Percentiles rank a stretch among this genome's conserved stretches.
Evolutionary conservation across 2,329 filamentous ascomycete genomes (phyloP).

Genomic region (Colletotrichum zoysiae): DNA sequence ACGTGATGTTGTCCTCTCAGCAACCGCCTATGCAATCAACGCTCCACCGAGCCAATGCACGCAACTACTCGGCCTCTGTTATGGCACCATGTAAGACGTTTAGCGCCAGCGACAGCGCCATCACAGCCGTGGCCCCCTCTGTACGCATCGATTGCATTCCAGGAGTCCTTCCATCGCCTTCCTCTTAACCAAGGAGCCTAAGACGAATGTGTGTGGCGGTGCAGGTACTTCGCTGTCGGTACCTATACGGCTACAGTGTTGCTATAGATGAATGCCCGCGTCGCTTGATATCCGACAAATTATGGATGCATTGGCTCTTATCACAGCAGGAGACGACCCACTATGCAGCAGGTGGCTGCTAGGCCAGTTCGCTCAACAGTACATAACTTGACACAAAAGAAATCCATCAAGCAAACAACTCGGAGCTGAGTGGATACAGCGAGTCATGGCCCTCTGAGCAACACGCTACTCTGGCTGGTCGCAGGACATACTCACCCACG

Average conservation of each 20-base stretch:
- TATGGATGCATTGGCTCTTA: slow-evolving; percentile 12
- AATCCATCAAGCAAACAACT: slow-evolving; percentile 28
- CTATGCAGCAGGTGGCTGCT: slow-evolving; percentile 21
- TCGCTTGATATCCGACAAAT: slow-evolving; percentile 15
- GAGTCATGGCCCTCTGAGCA: slow-evolving; percentile 34
- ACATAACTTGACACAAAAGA: slow-evolving; percentile 25
- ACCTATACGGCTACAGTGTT: slow-evolving; percentile 5
- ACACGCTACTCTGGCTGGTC: slow-evolving; percentile 21
- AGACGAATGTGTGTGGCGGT: slow-evolving; percentile 12
- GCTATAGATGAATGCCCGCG: slow-evolving; percentile 2
- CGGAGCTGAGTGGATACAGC: slow-evolving; percentile 29
- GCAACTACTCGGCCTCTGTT: slow-evolving; percentile 5
- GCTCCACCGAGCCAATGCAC: slow-evolving; percentile 8
- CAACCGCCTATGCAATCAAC: slow-evolving; percentile 16
- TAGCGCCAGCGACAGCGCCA: slow-evolving; percentile 7
- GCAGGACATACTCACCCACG: slow-evolving; percentile 24
- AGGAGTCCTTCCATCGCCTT: slow-evolving; percentile 21
- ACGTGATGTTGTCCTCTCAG: neutral
- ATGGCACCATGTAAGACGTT: slow-evolving; percentile 5
- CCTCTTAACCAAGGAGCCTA: neutral
- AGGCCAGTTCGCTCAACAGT: slow-evolving; percentile 5
- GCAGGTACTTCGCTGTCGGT: slow-evolving; percentile 14
- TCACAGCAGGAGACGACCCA: slow-evolving; percentile 14
- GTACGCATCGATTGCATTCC: neutral
- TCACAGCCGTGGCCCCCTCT: slow-evolving; percentile 1